Evolutionary conservation across 331 rosid species (phyloP).

Genomic region (Malus hybrid): DNA sequence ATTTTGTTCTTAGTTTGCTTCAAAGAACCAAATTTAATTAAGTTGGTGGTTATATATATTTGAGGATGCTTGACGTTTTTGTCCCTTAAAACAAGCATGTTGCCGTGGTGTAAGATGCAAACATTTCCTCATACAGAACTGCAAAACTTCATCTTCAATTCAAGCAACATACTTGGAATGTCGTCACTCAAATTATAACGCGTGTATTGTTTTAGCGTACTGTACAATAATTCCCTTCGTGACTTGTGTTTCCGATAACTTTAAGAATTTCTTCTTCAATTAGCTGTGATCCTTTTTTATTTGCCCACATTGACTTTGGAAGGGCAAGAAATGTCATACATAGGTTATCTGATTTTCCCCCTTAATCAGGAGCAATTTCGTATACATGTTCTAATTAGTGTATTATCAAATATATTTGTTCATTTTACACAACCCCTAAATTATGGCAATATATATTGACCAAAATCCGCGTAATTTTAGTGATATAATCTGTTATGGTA

Average conservation of each 20-base stretch:
- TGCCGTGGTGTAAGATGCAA: neutral
- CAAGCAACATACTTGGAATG: no score
- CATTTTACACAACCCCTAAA: neutral
- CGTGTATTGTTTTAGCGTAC: no score
- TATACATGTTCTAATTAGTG: neutral
- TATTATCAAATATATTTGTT: neutral
- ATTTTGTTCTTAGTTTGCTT: neutral
- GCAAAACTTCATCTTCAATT: no score
- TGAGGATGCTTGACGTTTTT: neutral
- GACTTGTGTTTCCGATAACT: no score
- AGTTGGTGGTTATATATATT: neutral
- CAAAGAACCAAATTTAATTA: neutral
- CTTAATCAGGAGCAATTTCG: neutral
- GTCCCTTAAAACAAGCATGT: constrained; percentile 1
- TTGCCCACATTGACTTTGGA: no score
- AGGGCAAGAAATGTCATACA: no score
- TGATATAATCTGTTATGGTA: neutral
- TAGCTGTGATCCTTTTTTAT: no score
- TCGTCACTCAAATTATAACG: no score
- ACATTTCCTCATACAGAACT: neutral
- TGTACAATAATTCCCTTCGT: no score
- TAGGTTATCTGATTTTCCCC: neutral
- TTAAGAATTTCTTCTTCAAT: no score
- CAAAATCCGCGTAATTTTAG: neutral
- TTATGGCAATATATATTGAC: neutral